A percentile compares a stretch with the other conserved stretches of the same genome.
phyloP scores from a whole-genome alignment of 345 rosid genomes.

The Pelargonium nanum region DNA sequence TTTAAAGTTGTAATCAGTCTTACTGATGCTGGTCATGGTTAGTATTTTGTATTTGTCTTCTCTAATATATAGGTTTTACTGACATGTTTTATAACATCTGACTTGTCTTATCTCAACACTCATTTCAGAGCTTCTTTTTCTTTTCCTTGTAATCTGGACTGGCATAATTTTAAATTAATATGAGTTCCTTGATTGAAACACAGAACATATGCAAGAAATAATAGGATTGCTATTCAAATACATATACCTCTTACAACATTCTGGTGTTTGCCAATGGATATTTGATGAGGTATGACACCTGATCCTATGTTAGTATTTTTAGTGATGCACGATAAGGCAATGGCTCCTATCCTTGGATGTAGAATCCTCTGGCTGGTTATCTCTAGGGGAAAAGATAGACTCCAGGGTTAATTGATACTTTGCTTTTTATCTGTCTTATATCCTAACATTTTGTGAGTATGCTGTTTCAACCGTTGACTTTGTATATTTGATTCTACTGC shows the following conservation, averaged over 20 bases:
- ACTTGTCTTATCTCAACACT: background rate
- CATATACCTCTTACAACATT: slow-evolving; percentile 58
- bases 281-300: slow-evolving; percentile 75
- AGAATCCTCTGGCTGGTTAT: too few species aligned
- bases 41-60: slow-evolving; percentile 13
- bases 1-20: slow-evolving; percentile 52
- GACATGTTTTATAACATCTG: background rate
- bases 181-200: background rate
- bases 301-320: background rate
- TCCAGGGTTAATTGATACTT: too few species aligned
- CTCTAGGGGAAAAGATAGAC: too few species aligned
- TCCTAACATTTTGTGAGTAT: too few species aligned
- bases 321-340: too few species aligned
- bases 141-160: too few species aligned
- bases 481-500: too few species aligned
- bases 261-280: slow-evolving; percentile 85
- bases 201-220: slow-evolving; percentile 80
- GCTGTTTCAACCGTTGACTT: too few species aligned
- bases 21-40: slow-evolving; percentile 84
- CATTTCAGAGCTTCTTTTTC: too few species aligned
- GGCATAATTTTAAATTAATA: background rate
- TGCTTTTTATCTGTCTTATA: too few species aligned
- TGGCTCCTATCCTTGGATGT: too few species aligned
- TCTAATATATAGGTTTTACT: background rate
- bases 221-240: slow-evolving; percentile 75